These are phyloP conservation scores for Sporothrix curviconia DNA, from an alignment of 2,329 filamentous ascomycete genomes.

Conservation along the genomic window DNA sequence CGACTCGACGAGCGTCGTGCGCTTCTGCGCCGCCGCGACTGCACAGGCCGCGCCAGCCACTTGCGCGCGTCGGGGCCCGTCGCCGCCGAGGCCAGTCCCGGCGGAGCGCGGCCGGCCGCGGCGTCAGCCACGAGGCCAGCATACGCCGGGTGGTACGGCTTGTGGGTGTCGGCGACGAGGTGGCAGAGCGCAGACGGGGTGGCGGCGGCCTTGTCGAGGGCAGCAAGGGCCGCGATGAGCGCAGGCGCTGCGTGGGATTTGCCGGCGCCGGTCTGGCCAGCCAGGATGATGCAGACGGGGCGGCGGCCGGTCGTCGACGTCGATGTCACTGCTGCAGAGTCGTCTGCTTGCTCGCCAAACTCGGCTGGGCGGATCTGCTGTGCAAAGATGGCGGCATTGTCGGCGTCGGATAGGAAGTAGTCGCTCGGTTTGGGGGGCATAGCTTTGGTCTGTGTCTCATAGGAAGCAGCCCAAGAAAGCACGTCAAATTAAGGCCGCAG, in stretches of 20 bases:
- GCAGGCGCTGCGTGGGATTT: slow-evolving; percentile 39
- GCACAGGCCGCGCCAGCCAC: slow-evolving; percentile 38
- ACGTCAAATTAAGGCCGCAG: too few relatives aligned
- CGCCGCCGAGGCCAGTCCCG: slow-evolving; percentile 33
- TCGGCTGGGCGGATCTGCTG: slow-evolving; percentile 21
- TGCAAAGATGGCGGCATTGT: slow-evolving; percentile 24
- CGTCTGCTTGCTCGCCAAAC: slow-evolving; percentile 12
- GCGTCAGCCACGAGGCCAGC: slow-evolving; percentile 23
- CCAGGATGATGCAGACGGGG: slow-evolving; percentile 37
- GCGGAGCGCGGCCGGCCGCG: slow-evolving; percentile 20
- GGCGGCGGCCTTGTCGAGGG: background rate
- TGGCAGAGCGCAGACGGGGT: slow-evolving; percentile 26
- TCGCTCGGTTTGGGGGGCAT: slow-evolving; percentile 11
- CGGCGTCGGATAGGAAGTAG: slow-evolving; percentile 16
- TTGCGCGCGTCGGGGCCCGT: slow-evolving; percentile 36
- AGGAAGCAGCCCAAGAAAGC: too few relatives aligned
- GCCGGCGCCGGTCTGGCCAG: slow-evolving; percentile 43
- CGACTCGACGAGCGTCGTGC: slow-evolving; percentile 38
- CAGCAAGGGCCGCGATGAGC: slow-evolving; percentile 29
- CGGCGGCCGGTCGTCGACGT: background rate
- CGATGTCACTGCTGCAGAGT: background rate
- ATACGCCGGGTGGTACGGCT: slow-evolving; percentile 41
- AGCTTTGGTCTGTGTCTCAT: too few relatives aligned
- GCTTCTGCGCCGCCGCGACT: slow-evolving; percentile 26
- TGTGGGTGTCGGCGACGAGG: slow-evolving; percentile 44